phyloP scores from a whole-genome alignment of 371 early-diverging fungal genomes.

The Circinella umbellata region DNA sequence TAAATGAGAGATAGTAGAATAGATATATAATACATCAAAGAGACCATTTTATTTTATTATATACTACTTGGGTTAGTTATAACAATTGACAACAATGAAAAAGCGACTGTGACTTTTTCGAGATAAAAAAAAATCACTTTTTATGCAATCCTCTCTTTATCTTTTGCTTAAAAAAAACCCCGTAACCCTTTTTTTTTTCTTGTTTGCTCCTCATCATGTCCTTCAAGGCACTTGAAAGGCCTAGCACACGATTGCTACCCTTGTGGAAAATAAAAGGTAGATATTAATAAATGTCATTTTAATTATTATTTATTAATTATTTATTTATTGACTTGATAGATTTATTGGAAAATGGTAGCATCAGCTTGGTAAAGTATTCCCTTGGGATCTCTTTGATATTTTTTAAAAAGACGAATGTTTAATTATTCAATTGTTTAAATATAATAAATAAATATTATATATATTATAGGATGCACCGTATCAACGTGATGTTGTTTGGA shows the following conservation, averaged over 20 bases:
- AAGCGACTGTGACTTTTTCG: too few relatives aligned
- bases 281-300: background rate
- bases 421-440: background rate
- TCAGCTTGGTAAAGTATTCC: background rate
- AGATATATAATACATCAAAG: too few relatives aligned
- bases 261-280: conserved; percentile 3
- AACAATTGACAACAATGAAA: too few relatives aligned
- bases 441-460: background rate
- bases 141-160: too few relatives aligned
- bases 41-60: too few relatives aligned
- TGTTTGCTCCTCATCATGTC: background rate
- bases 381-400: background rate
- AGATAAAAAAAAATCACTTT: too few relatives aligned
- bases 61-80: too few relatives aligned
- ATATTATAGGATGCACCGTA: conserved; percentile 39
- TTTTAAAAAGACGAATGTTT: background rate
- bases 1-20: too few relatives aligned
- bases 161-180: background rate
- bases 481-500: conserved; percentile 46
- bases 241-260: background rate
- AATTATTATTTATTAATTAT: background rate
- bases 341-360: background rate
- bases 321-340: background rate
- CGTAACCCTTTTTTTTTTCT: background rate
- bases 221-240: background rate